Base-by-base conservation (phyloP, 805 yeast species). In the Saccharomyces paradoxus region DNA sequence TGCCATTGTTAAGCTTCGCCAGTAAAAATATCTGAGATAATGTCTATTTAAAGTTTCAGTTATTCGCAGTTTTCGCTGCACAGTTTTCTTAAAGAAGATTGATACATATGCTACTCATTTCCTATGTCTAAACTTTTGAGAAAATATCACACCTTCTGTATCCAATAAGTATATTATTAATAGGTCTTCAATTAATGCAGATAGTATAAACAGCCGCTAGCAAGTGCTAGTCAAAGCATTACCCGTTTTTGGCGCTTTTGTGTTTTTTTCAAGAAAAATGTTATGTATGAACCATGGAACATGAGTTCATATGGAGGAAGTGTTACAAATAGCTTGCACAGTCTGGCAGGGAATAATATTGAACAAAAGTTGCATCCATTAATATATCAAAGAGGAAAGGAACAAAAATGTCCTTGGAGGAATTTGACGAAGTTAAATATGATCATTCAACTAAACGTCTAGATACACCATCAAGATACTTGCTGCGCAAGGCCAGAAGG, bases 401-500 rank as follows among this genome's bases (percentile, higher is more conserved):
- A 8, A 32, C 5, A 37, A 37, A 37, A 22, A 74, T 74, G 76
- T 71, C 76, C 0, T 64, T 76, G 41, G 77, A 74, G 4, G 83
- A 80, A 58, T 80, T 80, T 62, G 84, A 80, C 53, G 75, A 72
- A 52, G 74, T 79, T 8, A 77, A 75, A 49, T 87, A 82, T 71
- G 77, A 74, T 50, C 83, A 84, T 61, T 82, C 92, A 0, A 81
- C 87, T 0, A 79, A 77, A 31, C 75, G 92, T 58, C 72, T 86
- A 52, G 94, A 87, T 62, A 79, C 77, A 58, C 94, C 94, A 2
- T 86, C 92, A 0, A 71, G 75, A 21, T 87, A 87, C 62, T 74
- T 87, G 48, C 73, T 86, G 57, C 78, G 80, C 56, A 85, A 85
- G 65, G 92, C 92, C 1, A 72, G 82, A 54, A 72, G 69, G 55